phyloP scores from a whole-genome alignment of 2,329 filamentous ascomycete species.

The Aspergillus alliaceus region DNA sequence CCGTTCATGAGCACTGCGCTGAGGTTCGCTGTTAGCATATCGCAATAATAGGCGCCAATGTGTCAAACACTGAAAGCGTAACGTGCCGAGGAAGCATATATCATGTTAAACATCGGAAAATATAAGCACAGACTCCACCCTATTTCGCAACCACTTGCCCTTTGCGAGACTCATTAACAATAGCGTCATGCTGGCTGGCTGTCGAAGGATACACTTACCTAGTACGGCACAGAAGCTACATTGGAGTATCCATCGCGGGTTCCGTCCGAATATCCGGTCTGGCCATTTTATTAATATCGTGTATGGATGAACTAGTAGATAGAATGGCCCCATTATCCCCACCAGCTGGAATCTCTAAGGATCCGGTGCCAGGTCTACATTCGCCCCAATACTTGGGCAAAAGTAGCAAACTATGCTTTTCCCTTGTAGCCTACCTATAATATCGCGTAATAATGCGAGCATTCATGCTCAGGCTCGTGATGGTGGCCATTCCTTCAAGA shows the following conservation, averaged over 20 bases:
- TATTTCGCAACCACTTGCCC: background rate
- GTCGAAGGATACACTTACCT: background rate
- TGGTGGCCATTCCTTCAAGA: background rate
- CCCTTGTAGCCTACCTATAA: background rate
- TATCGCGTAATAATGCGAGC: background rate
- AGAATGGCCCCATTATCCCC: background rate
- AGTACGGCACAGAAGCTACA: background rate
- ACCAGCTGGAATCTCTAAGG: background rate
- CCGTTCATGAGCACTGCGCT: background rate
- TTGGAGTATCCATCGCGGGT: background rate
- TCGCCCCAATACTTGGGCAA: background rate
- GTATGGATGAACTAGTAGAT: too few species aligned
- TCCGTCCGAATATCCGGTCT: background rate
- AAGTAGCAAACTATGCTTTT: background rate
- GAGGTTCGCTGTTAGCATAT: background rate
- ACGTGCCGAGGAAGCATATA: too few species aligned
- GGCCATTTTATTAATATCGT: background rate
- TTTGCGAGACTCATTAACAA: background rate
- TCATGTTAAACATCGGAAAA: too few species aligned
- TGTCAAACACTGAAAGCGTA: too few species aligned
- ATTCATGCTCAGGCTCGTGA: background rate
- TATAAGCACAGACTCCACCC: too few species aligned
- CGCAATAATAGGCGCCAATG: too few species aligned
- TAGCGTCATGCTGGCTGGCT: background rate
- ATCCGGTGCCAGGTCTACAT: background rate